phyloP scores from a whole-genome alignment of 2,329 filamentous ascomycete genomes.

The Dactylellina haptotyla region DNA sequence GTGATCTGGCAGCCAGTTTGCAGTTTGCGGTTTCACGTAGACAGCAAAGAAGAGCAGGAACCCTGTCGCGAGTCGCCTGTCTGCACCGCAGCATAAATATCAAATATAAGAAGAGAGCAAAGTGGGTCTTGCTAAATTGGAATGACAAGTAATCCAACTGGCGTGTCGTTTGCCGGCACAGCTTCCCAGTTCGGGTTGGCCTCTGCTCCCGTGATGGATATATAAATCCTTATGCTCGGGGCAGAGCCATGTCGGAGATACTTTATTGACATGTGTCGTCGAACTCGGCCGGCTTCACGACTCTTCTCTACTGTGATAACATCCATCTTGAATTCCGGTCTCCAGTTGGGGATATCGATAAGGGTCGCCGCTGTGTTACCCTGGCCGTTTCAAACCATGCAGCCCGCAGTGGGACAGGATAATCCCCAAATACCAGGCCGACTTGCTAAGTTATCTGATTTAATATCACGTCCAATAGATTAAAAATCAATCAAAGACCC shows the following conservation, averaged over 20 bases:
- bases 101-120: not conserved
- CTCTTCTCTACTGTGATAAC: not conserved
- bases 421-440: no score
- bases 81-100: no score
- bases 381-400: slow-evolving; percentile 22
- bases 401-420: not conserved
- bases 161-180: slow-evolving; percentile 28
- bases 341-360: slow-evolving; percentile 41
- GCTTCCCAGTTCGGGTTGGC: slow-evolving; percentile 41
- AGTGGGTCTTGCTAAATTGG: slow-evolving; percentile 1
- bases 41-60: not conserved
- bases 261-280: no score
- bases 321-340: no score
- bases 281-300: no score
- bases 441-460: not conserved
- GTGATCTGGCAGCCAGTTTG: slow-evolving; percentile 53
- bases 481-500: no score
- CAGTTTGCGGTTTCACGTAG: slow-evolving; percentile 43
- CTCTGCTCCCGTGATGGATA: slow-evolving; percentile 10
- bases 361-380: slow-evolving; percentile 21
- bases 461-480: not conserved
- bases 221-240: not conserved
- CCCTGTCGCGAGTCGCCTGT: slow-evolving; percentile 12
- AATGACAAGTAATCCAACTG: slow-evolving; percentile 29
- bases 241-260: not conserved